These are phyloP conservation scores for Crucihimalaya himalaica DNA, from an alignment of 345 rosid species.

Conservation along the genomic window DNA sequence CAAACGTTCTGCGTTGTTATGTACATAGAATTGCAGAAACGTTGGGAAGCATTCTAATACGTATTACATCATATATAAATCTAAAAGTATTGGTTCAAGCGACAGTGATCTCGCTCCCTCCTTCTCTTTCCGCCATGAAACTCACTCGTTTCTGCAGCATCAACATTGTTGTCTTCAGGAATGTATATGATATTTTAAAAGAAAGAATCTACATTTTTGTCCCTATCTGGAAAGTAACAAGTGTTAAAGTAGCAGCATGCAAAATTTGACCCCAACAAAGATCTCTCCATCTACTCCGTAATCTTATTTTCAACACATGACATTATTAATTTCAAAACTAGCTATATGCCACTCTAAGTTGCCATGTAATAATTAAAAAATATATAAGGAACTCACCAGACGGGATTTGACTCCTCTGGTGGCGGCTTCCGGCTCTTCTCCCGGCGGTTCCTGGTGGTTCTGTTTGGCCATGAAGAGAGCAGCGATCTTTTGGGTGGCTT, in stretches of 20 bases:
- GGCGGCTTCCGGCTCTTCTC: conserved; percentile 14
- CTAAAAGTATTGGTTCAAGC: conserved; percentile 36
- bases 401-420: conserved; percentile 47
- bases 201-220: not conserved
- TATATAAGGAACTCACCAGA: conserved; percentile 46
- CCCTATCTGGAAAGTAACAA: not conserved
- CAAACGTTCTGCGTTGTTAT: conserved; percentile 26
- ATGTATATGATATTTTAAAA: not conserved
- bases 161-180: not conserved
- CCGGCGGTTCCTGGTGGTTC: not conserved
- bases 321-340: not conserved
- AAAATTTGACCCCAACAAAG: conserved; percentile 22
- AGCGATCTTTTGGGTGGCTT: conserved; percentile 64
- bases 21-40: conserved; percentile 34
- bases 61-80: too few species aligned
- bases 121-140: conserved; percentile 64
- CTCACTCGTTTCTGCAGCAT: conserved; percentile 81
- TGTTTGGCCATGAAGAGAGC: conserved; percentile 37
- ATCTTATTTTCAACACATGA: not conserved
- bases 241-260: conserved; percentile 34
- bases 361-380: not conserved
- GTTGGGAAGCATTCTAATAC: conserved; percentile 28
- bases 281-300: conserved; percentile 9
- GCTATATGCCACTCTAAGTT: conserved; percentile 1
- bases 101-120: conserved; percentile 64